These are phyloP conservation scores for Tulasnella sp. DNA, from an alignment of 768 basidiomycete species.

Conservation along the genomic window DNA sequence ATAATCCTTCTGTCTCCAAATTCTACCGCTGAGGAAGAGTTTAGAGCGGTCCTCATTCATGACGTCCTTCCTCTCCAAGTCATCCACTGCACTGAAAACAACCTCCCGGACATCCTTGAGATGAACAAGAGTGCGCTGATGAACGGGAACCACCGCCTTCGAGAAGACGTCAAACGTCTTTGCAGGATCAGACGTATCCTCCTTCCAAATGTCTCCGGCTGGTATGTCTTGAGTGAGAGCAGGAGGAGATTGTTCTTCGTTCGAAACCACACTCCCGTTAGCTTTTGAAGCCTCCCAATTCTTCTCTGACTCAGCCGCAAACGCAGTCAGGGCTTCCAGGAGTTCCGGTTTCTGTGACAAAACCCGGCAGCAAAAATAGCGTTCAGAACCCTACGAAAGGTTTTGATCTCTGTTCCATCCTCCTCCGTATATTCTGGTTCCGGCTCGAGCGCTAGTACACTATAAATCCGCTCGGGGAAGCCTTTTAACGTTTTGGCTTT, in stretches of 20 bases:
- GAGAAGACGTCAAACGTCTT: neutral
- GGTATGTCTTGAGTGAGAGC: no score
- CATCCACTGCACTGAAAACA: neutral
- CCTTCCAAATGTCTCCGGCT: neutral
- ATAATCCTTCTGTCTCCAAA: no score
- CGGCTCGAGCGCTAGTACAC: neutral
- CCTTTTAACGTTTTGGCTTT: neutral
- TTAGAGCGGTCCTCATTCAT: no score
- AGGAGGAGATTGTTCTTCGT: no score
- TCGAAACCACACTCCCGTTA: no score
- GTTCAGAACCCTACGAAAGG: neutral
- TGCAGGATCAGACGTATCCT: neutral
- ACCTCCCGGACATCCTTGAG: conserved; percentile 1
- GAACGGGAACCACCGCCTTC: conserved; percentile 1
- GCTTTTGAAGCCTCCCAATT: neutral
- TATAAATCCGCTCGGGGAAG: neutral
- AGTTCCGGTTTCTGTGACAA: neutral
- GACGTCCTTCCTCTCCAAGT: no score
- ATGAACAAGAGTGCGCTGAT: neutral
- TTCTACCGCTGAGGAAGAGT: no score
- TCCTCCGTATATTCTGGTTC: neutral
- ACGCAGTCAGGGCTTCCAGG: neutral
- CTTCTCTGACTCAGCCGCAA: neutral
- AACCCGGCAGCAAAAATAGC: neutral
- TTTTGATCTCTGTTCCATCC: neutral